Evolutionary conservation across 768 basidiomycete species (phyloP), one percentile per base, ranked within the genome.

Genomic region (Polyporus arcularius): DNA sequence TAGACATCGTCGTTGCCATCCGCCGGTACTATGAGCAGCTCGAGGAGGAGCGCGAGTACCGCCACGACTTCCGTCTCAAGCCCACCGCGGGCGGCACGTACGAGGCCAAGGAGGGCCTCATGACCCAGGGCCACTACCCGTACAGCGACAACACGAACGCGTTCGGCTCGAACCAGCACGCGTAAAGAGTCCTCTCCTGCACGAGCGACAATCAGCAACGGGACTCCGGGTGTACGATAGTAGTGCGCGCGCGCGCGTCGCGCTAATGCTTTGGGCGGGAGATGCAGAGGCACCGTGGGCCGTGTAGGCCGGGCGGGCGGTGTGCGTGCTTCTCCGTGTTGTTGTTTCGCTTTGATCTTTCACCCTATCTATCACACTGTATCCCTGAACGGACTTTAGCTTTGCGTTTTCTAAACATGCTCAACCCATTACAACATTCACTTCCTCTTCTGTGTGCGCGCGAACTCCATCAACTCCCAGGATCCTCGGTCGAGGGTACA

Each of bases 11-110:
- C 10, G 53, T 64, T 35, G 60, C 70, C 57, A 70, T 72, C 55
- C 64, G 67, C 56, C 68, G 68, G 26, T 72, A 72, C 62, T 63
- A 64, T 53, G 60, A 64, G 56, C 71, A 72, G 66, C 71, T 72
- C 61, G 67, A 72, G 56, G 63, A 66, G 30, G 70, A 71, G 61
- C 61, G 57, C 58, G 65, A 63, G 58, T 63, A 63, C 57, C 62
- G 62, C 62, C 53, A 59, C 63, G 65, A 67, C 62, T 60, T 59
- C 53, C 60, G 57, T 38, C 62, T 63, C 26, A 59, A 55, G 48
- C 62, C 62, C 43, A 56, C 62, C 45, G 39, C 43, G 46, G 55
- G 55, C 18, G 67, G 65, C 66, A 63, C 66, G 59, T 72, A 70
- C 67, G 64, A 66, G 61, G 57, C 61, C 38, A 64, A 70, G 63